These are phyloP conservation scores for Cicer cuneatum DNA, from an alignment of 306 rosid species.

Conservation along the genomic window DNA sequence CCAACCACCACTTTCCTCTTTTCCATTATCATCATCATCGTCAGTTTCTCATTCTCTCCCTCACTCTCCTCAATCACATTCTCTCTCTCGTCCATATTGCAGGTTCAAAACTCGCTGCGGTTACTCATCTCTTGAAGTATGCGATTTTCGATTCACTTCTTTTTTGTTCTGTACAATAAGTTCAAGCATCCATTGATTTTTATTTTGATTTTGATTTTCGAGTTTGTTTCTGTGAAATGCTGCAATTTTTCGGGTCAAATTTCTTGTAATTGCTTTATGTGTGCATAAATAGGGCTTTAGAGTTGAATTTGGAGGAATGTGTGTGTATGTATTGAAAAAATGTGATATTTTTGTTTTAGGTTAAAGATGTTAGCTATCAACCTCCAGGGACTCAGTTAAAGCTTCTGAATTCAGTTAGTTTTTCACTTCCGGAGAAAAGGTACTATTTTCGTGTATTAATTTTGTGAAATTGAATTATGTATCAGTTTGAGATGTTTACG, in stretches of 20 bases:
- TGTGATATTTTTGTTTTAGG: constrained; percentile 50
- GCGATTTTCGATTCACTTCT: not conserved
- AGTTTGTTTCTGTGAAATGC: not conserved
- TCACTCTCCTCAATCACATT: not conserved
- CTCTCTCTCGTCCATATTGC: not conserved
- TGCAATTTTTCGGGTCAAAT: not conserved
- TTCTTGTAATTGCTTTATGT: constrained; percentile 6
- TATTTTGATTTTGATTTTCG: not conserved
- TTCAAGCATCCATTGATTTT: not conserved
- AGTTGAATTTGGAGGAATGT: constrained; percentile 7
- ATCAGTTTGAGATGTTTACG: constrained; percentile 29
- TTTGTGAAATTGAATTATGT: constrained; percentile 23
- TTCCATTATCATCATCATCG: not conserved
- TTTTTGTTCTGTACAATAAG: not conserved
- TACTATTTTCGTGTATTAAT: constrained; percentile 33
- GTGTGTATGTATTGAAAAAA: constrained; percentile 6
- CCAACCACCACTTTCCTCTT: not conserved
- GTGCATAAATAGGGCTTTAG: not conserved
- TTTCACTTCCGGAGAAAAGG: constrained; percentile 88
- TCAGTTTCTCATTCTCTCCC: not conserved
- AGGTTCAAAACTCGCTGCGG: constrained; percentile 3
- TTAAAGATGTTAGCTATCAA: constrained; percentile 78
- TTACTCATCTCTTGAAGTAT: constrained; percentile 19
- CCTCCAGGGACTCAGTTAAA: constrained; percentile 83
- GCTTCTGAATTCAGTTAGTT: constrained; percentile 71